These are phyloP conservation scores for Serendipita indica DNA, from an alignment of 768 basidiomycete genomes.

Conservation along the genomic window DNA sequence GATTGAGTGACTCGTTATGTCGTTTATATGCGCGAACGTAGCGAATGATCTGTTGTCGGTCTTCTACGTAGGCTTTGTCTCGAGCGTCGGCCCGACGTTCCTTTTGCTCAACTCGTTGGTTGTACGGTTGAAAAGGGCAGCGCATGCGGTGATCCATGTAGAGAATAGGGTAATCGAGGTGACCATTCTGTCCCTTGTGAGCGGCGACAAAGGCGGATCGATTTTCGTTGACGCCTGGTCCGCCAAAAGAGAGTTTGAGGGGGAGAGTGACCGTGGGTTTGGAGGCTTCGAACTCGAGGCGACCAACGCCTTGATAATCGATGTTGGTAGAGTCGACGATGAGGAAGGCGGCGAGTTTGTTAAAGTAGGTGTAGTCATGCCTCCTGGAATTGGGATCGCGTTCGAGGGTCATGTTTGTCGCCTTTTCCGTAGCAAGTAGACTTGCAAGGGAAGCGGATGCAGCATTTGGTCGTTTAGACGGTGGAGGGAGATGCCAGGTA, in stretches of 20 bases:
- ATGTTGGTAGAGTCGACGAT: constrained; percentile 73
- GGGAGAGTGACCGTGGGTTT: background rate
- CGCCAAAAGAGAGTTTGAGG: background rate
- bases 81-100: background rate
- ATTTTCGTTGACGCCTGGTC: background rate
- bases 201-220: constrained; percentile 50
- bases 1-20: background rate
- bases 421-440: constrained; percentile 56
- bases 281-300: background rate
- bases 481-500: background rate
- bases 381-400: constrained; percentile 82
- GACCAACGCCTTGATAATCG: constrained; percentile 1
- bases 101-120: background rate
- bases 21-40: background rate
- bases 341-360: constrained; percentile 57
- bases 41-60: background rate
- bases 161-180: constrained; percentile 67
- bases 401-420: constrained; percentile 73
- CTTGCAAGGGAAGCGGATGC: constrained; percentile 24
- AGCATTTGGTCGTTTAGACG: constrained; percentile 12
- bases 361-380: constrained; percentile 79
- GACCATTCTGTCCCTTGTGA: constrained; percentile 49
- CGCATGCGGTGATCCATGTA: constrained; percentile 24
- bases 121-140: background rate
- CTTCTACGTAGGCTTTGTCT: background rate